Percentiles rank a stretch among this genome's conserved stretches.
Evolutionary conservation across 78 protist species (phyloP).

Genomic region (Tieghemostelium lacteum): DNA sequence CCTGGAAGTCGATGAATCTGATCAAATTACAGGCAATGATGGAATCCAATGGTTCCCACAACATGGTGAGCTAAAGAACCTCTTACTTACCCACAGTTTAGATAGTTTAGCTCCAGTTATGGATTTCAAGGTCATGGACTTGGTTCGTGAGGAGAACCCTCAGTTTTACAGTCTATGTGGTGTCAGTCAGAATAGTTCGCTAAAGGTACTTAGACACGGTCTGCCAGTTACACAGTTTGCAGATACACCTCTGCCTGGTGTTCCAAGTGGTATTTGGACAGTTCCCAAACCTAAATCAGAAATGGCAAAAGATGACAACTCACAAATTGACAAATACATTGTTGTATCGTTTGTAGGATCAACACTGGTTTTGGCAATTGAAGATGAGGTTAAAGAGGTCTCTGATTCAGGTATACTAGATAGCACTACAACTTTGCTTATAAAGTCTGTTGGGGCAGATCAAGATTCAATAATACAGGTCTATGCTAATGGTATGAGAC

Average conservation of each 20-base stretch:
- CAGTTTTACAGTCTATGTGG: constrained; percentile 90
- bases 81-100: constrained; percentile 84
- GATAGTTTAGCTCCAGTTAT: constrained; percentile 90
- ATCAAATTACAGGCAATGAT: not conserved
- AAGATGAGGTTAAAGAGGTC: constrained; percentile 93
- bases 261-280: constrained; percentile 71
- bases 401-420: constrained; percentile 90
- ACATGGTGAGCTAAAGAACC: constrained; percentile 80
- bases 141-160: constrained; percentile 79
- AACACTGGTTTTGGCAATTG: constrained; percentile 94
- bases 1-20: constrained; percentile 15
- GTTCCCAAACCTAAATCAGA: constrained; percentile 16
- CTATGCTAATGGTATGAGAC: constrained; percentile 90
- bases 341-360: constrained; percentile 92
- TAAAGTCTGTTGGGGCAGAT: constrained; percentile 84
- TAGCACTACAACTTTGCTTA: constrained; percentile 83
- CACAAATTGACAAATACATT: constrained; percentile 84
- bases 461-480: constrained; percentile 92
- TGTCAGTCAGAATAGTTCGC: constrained; percentile 81
- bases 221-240: constrained; percentile 89
- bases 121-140: constrained; percentile 84
- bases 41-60: constrained; percentile 3
- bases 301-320: not conserved
- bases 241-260: constrained; percentile 88
- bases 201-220: constrained; percentile 95